Evolutionary conservation across 2,329 filamentous ascomycete genomes (phyloP).

Genomic region (Thielaviopsis musarum): DNA sequence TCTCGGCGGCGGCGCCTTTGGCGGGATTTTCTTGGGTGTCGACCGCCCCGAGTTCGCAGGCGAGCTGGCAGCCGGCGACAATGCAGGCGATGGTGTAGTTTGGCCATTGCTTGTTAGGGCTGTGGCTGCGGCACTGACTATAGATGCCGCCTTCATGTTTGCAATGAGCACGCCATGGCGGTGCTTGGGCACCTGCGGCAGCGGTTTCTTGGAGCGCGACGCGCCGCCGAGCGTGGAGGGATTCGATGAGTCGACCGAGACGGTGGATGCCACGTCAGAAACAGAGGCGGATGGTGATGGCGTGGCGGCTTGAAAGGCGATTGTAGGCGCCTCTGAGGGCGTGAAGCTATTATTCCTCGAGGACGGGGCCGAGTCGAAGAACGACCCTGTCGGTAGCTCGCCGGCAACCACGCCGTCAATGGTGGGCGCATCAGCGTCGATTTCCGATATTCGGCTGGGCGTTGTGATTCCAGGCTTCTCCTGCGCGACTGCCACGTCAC

Average conservation of each 20-base stretch:
- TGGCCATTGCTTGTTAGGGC: no score
- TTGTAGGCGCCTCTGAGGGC: conserved; percentile 1
- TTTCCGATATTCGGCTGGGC: conserved; percentile 41
- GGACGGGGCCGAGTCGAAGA: neutral
- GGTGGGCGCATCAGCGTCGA: conserved; percentile 1
- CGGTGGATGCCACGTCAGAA: conserved; percentile 1
- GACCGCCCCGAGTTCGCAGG: neutral
- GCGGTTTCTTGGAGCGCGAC: conserved; percentile 25
- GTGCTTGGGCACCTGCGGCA: conserved; percentile 40
- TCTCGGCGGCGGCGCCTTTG: conserved; percentile 30
- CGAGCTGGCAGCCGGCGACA: neutral
- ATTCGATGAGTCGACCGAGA: neutral
- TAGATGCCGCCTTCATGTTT: conserved; percentile 15
- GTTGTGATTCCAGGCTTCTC: conserved; percentile 74
- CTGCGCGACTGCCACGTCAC: conserved; percentile 61
- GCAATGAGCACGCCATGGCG: conserved; percentile 33
- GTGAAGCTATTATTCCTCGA: conserved; percentile 5
- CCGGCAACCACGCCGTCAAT: conserved; percentile 11
- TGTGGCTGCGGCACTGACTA: conserved; percentile 12
- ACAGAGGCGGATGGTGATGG: neutral
- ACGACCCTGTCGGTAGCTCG: conserved; percentile 6
- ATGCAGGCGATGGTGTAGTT: neutral
- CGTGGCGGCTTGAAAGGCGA: neutral
- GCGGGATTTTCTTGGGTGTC: conserved; percentile 24
- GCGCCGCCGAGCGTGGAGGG: neutral